Conservation (phyloP, 73 alveolate species). For the Tetrahymena thermophila region DNA sequence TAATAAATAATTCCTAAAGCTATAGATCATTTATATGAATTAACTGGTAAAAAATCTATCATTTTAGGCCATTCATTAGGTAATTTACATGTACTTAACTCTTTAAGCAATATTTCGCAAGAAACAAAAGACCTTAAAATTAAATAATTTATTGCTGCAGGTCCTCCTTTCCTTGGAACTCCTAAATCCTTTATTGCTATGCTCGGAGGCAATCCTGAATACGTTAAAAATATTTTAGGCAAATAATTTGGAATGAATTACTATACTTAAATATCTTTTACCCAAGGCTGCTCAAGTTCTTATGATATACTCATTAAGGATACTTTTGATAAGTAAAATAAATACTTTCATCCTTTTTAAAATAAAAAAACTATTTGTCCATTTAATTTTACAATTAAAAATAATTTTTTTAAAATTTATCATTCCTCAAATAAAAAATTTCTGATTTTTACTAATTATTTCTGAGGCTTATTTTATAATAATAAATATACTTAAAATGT, state of each 20-base stretch:
- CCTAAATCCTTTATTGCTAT: constrained; percentile 9
- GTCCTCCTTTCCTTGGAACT: constrained; percentile 27
- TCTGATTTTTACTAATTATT: too few species aligned
- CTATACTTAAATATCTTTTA: constrained; percentile 1
- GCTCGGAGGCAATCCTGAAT: constrained; percentile 25
- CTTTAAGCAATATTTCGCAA: not conserved
- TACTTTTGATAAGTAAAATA: not conserved
- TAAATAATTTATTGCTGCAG: constrained; percentile 4
- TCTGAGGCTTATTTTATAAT: too few species aligned
- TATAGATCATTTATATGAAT: not conserved
- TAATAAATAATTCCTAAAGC: not conserved
- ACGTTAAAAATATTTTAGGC: constrained; percentile 6
- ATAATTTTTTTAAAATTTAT: too few species aligned
- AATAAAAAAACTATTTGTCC: too few species aligned
- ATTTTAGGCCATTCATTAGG: constrained; percentile 20
- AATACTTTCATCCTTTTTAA: too few species aligned
- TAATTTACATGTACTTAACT: constrained; percentile 6
- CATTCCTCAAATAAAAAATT: too few species aligned
- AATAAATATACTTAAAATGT: too few species aligned
- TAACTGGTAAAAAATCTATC: constrained; percentile 2
- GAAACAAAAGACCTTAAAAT: not conserved
- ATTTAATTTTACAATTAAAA: too few species aligned
- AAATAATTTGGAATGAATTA: constrained; percentile 12
- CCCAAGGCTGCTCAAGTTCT: not conserved
- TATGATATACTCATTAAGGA: not conserved